phyloP scores from a whole-genome alignment of 345 rosid genomes.

The Nasturtium officinale region DNA sequence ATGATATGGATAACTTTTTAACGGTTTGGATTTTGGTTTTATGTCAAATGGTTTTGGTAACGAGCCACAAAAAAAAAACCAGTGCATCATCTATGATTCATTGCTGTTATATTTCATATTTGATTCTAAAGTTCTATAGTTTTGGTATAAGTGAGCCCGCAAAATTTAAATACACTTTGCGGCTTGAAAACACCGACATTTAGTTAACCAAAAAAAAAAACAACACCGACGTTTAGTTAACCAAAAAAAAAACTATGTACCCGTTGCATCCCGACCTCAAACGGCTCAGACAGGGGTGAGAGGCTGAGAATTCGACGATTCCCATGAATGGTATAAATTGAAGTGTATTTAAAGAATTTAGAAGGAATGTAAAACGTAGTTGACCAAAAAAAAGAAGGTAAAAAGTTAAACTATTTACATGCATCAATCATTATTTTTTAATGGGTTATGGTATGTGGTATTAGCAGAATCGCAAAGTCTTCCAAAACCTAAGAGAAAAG shows the following conservation, averaged over 20 bases:
- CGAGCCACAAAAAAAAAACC: too few relatives aligned
- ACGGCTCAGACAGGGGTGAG: background rate
- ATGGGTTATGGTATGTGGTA: too few relatives aligned
- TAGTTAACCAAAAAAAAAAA: too few relatives aligned
- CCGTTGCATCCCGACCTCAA: background rate
- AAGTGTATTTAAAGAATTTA: background rate
- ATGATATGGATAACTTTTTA: background rate
- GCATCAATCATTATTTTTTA: too few relatives aligned
- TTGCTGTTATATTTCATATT: too few relatives aligned
- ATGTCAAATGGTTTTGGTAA: background rate
- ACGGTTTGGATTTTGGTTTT: conserved; percentile 13
- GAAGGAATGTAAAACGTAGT: too few relatives aligned
- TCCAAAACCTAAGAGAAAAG: too few relatives aligned
- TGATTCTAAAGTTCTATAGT: too few relatives aligned
- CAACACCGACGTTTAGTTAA: background rate
- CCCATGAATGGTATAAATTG: background rate
- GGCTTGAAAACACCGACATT: background rate
- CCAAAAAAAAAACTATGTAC: background rate
- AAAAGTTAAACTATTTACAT: too few relatives aligned
- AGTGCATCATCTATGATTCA: too few relatives aligned
- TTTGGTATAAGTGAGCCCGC: background rate
- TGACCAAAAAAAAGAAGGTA: too few relatives aligned
- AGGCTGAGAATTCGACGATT: background rate
- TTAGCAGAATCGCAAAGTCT: too few relatives aligned
- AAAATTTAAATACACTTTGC: background rate